A percentile compares a stretch with the other conserved stretches of the same genome.
Conservation (phyloP, 139 green algal species). For the Auxenochlorella protothecoides region DNA sequence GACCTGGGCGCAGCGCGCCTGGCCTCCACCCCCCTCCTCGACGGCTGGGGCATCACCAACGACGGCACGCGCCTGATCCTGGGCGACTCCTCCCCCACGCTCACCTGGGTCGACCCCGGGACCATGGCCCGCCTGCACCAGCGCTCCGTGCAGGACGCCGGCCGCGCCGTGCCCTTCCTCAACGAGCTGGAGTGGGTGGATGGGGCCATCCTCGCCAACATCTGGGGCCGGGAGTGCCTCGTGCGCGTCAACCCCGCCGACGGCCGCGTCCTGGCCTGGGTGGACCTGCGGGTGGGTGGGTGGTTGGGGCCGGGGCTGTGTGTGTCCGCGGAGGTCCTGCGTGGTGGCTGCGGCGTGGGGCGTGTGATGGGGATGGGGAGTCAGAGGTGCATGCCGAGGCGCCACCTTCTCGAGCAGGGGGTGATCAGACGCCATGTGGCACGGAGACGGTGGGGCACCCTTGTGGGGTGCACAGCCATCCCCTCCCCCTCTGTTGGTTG, state of each 20-base stretch:
- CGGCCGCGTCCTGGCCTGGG: too few relatives aligned
- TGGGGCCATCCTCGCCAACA: conserved; percentile 70
- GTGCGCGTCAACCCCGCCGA: conserved; percentile 50
- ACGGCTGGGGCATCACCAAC: conserved; percentile 76
- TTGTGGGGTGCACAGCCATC: too few relatives aligned
- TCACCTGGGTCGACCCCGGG: conserved; percentile 55
- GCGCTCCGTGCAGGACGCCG: neutral
- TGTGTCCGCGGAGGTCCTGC: too few relatives aligned
- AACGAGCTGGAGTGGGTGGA: conserved; percentile 73
- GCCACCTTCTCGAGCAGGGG: too few relatives aligned
- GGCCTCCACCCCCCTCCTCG: conserved; percentile 40
- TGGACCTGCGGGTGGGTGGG: too few relatives aligned
- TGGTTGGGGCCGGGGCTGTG: too few relatives aligned
- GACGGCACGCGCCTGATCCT: conserved; percentile 54
- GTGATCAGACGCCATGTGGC: too few relatives aligned
- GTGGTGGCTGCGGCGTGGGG: too few relatives aligned
- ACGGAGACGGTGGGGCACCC: too few relatives aligned
- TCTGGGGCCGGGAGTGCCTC: conserved; percentile 81
- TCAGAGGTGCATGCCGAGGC: too few relatives aligned
- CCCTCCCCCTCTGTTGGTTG: too few relatives aligned
- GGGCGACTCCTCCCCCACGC: conserved; percentile 49
- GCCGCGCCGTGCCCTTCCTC: conserved; percentile 9
- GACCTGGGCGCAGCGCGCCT: conserved; percentile 21
- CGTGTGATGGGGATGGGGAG: too few relatives aligned
- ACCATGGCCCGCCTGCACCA: conserved; percentile 7